A percentile compares a stretch with the other conserved stretches of the same genome.
These are phyloP conservation scores for Apiotrichum mycotoxinovorans DNA, from an alignment of 1,284 basidiomycete genomes.

Conservation along the genomic window DNA sequence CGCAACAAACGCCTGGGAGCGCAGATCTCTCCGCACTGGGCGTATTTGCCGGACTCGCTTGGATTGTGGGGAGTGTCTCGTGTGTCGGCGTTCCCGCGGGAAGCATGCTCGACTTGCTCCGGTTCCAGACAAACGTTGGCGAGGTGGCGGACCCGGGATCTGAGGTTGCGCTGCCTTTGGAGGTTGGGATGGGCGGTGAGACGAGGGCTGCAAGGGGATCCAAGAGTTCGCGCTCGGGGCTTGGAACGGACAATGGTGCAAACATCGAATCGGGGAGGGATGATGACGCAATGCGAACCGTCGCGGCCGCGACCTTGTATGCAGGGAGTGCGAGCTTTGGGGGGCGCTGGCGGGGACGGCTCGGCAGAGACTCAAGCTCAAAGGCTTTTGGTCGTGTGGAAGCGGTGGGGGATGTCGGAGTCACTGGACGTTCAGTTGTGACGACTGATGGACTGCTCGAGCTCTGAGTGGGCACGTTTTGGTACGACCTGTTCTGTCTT, in stretches of 20 bases:
- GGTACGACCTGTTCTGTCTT: slow-evolving; percentile 9
- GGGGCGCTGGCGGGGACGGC: slow-evolving; percentile 7
- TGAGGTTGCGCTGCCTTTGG: slow-evolving; percentile 30
- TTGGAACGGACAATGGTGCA: slow-evolving; percentile 70
- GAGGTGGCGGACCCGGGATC: slow-evolving; percentile 28
- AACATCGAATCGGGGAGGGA: slow-evolving; percentile 36
- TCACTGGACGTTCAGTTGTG: background rate
- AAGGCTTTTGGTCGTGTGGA: slow-evolving; percentile 28
- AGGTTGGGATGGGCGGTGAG: slow-evolving; percentile 53
- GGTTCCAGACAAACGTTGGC: slow-evolving; percentile 25
- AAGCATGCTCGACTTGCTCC: slow-evolving; percentile 32
- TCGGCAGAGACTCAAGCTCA: slow-evolving; percentile 26
- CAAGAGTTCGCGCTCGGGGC: slow-evolving; percentile 78
- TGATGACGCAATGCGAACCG: slow-evolving; percentile 69
- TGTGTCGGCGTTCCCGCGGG: slow-evolving; percentile 5
- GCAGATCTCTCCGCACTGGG: slow-evolving; percentile 25
- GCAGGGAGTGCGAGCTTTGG: slow-evolving; percentile 33
- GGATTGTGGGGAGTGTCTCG: slow-evolving; percentile 33
- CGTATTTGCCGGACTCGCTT: slow-evolving; percentile 40
- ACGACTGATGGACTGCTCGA: slow-evolving; percentile 1
- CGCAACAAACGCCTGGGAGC: background rate
- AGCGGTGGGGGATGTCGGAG: slow-evolving; percentile 20
- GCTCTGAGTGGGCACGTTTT: background rate
- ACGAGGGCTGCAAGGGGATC: slow-evolving; percentile 63
- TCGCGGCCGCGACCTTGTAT: slow-evolving; percentile 63